phyloP scores from a whole-genome alignment of 106 monocot genomes.

The Amphibolis antarctica region DNA sequence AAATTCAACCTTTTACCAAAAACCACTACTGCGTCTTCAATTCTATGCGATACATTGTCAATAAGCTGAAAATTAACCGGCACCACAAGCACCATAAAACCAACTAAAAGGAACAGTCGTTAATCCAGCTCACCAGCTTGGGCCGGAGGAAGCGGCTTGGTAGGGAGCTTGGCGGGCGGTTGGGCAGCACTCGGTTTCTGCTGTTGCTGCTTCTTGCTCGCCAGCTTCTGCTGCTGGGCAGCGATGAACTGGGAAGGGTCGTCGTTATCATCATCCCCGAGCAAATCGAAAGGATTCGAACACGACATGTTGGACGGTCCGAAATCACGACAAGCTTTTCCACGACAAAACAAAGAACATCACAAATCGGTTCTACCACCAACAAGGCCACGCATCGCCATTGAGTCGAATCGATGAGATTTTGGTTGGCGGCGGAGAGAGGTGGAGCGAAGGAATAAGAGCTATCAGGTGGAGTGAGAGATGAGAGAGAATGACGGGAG shows the following conservation, averaged over 20 bases:
- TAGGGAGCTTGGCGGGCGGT: slow-evolving; percentile 34
- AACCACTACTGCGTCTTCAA: not conserved
- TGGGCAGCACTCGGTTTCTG: slow-evolving; percentile 9
- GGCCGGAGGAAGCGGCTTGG: slow-evolving; percentile 60
- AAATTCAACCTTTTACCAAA: not conserved
- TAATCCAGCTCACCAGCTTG: slow-evolving; percentile 49
- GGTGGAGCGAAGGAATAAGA: not conserved
- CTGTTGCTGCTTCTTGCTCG: slow-evolving; percentile 4
- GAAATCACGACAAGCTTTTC: not conserved
- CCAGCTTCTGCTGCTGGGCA: slow-evolving; percentile 7
- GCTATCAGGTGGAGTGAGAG: not conserved
- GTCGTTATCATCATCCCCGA: slow-evolving; percentile 24
- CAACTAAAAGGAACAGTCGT: not conserved
- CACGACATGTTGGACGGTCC: slow-evolving; percentile 2
- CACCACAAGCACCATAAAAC: not conserved
- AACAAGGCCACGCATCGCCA: not conserved
- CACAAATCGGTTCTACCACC: too few relatives aligned
- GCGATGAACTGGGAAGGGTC: slow-evolving; percentile 14
- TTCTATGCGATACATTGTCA: not conserved
- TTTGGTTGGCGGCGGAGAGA: slow-evolving; percentile 4
- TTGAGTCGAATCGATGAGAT: not conserved
- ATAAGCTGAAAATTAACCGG: not conserved
- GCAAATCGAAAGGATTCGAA: slow-evolving; percentile 18
- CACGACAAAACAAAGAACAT: not conserved
- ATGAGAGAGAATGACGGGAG: not conserved